Evolutionary conservation across 306 rosid genomes (phyloP), one percentile per base, ranked within the genome.

Genomic region (Vachellia pachyceras): DNA sequence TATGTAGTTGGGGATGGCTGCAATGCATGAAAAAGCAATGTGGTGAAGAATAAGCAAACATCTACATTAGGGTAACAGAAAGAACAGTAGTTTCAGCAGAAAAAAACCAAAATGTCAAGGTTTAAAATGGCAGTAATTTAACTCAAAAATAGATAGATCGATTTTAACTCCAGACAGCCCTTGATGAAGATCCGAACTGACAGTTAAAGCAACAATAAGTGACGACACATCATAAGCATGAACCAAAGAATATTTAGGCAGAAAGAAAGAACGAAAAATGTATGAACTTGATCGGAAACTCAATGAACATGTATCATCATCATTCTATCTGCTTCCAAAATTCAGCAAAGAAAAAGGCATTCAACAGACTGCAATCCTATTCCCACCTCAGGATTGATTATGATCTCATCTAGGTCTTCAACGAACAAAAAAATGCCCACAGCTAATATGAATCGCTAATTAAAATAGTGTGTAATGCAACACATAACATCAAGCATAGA

Each of bases 1-100:
- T 79, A 96, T 1, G 94, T 88, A 0, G 91, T 90, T 4, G 99
- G 98, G 4, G 98, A 85, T 42, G 99, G 99, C 99, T 96, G 95
- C 94, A 83, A 83, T 15, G 69, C 11, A 55, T n/a, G 33, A 57
- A 10, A 68, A 47, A 69, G 47, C 25, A 67, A 17, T 0, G 63
- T 55, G 41, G 77, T 73, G 40, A 7, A 46, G 39, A 33, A 37
- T 36, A 29, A 41, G 3, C 22, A 25, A 15, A 33, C 10, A 35
- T 33, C 29, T 10, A 36, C 77, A 15, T 69, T 7, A 22, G 39
- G 57, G 49, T 23, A 3, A 44, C 49, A 12, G 29, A 4, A 45
- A 69, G 23, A 6, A 1, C 12, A 70, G 11, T 5, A 18, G 50
- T 47, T 71, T 29, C 8, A 15, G 39, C 18, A 13, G 55, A 12